Evolutionary conservation across 1,284 basidiomycete genomes (phyloP).

Genomic region (Hymenochaete sp.): DNA sequence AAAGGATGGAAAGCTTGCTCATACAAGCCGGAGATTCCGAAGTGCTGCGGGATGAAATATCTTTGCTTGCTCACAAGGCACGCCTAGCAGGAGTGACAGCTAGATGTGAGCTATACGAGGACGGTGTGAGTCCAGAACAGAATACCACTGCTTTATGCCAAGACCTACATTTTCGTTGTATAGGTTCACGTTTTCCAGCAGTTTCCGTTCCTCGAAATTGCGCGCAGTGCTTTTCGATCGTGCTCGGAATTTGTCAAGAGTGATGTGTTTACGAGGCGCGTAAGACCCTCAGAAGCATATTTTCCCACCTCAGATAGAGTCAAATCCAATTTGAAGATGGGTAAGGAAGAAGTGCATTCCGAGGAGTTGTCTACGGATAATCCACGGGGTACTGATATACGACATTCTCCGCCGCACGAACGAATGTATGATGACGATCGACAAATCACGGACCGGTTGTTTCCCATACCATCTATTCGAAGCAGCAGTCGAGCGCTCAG

Average conservation of each 20-base stretch:
- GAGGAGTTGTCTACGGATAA: no score
- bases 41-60: conserved; percentile 87
- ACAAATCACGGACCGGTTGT: no score
- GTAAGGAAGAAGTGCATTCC: no score
- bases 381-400: no score
- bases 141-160: conserved; percentile 2
- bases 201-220: conserved; percentile 73
- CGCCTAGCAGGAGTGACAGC: conserved; percentile 81
- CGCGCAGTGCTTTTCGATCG: conserved; percentile 67
- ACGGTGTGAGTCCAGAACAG: conserved; percentile 65
- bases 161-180: conserved; percentile 4
- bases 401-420: no score
- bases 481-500: conserved; percentile 32
- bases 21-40: conserved; percentile 94
- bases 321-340: no score
- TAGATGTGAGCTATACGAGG: conserved; percentile 88
- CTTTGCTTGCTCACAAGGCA: conserved; percentile 92
- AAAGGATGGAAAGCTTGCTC: no score
- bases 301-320: no score
- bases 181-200: conserved; percentile 89
- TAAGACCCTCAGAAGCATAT: no score
- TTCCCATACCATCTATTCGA: conserved; percentile 42
- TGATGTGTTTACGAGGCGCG: no score
- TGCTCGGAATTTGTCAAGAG: conserved; percentile 67
- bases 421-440: no score